Evolutionary conservation across 345 rosid genomes (phyloP).

Genomic region (Erodium maritimum): DNA sequence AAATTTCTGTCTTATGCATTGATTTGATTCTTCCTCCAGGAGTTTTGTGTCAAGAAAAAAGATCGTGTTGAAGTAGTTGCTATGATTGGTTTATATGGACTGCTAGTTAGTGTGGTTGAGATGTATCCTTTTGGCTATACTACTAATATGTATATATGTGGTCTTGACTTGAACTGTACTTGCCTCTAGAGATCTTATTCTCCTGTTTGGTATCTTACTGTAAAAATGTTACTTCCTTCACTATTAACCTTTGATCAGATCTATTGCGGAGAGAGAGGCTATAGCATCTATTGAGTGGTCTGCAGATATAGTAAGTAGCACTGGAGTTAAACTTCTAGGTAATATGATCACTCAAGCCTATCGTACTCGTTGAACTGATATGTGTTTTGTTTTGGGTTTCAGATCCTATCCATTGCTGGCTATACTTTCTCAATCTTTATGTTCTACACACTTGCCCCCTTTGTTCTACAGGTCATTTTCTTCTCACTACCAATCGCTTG

Average conservation of each 20-base stretch:
- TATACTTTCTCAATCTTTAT: conserved; percentile 18
- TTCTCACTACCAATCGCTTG: not conserved
- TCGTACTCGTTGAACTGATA: too few relatives aligned
- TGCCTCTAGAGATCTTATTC: not conserved
- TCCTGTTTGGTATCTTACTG: not conserved
- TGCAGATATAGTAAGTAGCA: conserved; percentile 28
- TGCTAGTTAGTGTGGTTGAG: conserved; percentile 29
- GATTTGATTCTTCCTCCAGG: conserved; percentile 17
- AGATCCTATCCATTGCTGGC: conserved; percentile 35
- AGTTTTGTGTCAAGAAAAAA: conserved; percentile 43
- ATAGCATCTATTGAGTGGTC: conserved; percentile 39
- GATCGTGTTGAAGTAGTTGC: conserved; percentile 41
- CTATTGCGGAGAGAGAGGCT: conserved; percentile 29
- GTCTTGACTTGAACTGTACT: not conserved
- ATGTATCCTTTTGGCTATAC: conserved; percentile 20
- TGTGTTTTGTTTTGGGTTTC: conserved; percentile 8
- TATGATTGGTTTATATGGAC: conserved; percentile 39
- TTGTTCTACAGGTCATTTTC: conserved; percentile 35
- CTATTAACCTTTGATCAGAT: conserved; percentile 27
- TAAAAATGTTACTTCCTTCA: conserved; percentile 1
- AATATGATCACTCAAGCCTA: too few relatives aligned
- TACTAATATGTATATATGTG: not conserved
- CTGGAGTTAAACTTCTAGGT: too few relatives aligned
- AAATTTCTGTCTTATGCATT: not conserved
- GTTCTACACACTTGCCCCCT: conserved; percentile 33